Percentiles rank a stretch among this genome's conserved stretches.
Evolutionary conservation across 192 early-diverging fungal species (phyloP).

Genomic region (Phycomyces nitens): DNA sequence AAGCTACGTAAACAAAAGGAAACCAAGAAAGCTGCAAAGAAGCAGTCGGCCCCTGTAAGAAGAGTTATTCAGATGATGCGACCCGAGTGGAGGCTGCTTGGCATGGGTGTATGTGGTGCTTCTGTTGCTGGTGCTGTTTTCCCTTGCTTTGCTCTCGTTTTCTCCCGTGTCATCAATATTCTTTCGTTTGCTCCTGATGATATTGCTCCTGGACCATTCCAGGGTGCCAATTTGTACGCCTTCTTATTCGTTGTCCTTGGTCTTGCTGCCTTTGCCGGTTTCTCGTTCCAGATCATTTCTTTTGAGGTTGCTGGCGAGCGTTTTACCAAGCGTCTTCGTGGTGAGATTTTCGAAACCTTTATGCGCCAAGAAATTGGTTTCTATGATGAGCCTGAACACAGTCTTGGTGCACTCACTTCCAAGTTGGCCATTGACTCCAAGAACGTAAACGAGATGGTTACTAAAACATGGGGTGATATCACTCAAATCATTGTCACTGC

Average conservation of each 20-base stretch:
- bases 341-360: constrained; percentile 61
- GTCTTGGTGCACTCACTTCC: constrained; percentile 74
- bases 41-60: constrained; percentile 50
- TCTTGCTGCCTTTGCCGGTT: constrained; percentile 15
- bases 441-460: constrained; percentile 51
- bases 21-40: constrained; percentile 28
- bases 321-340: constrained; percentile 24
- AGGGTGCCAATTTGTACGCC: constrained; percentile 28
- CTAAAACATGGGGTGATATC: constrained; percentile 43
- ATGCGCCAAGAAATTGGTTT: constrained; percentile 82
- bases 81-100: constrained; percentile 50
- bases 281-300: constrained; percentile 10
- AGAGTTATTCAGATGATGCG: constrained; percentile 52
- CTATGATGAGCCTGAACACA: constrained; percentile 77
- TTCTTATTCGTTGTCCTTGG: constrained; percentile 33
- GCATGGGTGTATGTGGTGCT: constrained; percentile 57
- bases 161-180: constrained; percentile 48
- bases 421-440: constrained; percentile 79
- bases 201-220: constrained; percentile 27
- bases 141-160: constrained; percentile 70
- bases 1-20: constrained; percentile 38
- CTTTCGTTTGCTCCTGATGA: constrained; percentile 15
- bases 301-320: constrained; percentile 31
- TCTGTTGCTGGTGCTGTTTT: constrained; percentile 71
- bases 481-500: constrained; percentile 33